Base-by-base conservation (phyloP, 129 eudicot genomes). In the Scalesia atractyloides region DNA sequence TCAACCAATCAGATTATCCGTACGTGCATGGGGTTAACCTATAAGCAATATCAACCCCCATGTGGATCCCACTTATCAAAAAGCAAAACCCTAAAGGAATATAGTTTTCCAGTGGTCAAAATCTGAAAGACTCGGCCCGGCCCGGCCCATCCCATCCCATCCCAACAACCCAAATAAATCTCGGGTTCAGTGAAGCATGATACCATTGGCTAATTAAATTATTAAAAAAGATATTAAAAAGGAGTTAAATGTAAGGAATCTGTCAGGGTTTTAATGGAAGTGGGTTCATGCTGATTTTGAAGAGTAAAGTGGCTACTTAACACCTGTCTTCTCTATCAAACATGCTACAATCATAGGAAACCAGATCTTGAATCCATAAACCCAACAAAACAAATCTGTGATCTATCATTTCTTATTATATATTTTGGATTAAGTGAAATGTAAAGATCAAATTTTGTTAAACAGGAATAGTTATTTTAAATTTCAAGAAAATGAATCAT, bases 171-270 rank as follows among this genome's bases (percentile, higher is more conserved):
- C 67, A 71, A 41, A 53, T 33, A 78, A 44, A 71, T 78, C 64
- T 78, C 77, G 82, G 82, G 77, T 78, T 78, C 82, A 71, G 82
- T 78, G 82, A 78, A 78, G 64, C 82, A 78, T 64, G 54, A 78
- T 70, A 67, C 13, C 41, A 78, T 64, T 78, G 82, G 82, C 24
- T 50, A 61, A 33, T 57, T 68, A 60, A 37, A 49, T 14, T 60
- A 60, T 4, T 5, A 14, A 13, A 5, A 20, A 60, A 30, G 34
- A 30, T 26, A 59, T 8, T 22, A 57, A 22, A 59, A 59, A 26
- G 13, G 0, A 5, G 2, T 24, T 58, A 60, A 12, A 58, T 11
- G 13, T 11, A 24, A 60, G 66, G 66, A 60, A 60, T 30, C 66
- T 30, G 43, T 60, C 66, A 30, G 66, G 17, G 30, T 24, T 58